Conservation (phyloP, 768 basidiomycete genomes). For the Naematelia aurantialba region DNA sequence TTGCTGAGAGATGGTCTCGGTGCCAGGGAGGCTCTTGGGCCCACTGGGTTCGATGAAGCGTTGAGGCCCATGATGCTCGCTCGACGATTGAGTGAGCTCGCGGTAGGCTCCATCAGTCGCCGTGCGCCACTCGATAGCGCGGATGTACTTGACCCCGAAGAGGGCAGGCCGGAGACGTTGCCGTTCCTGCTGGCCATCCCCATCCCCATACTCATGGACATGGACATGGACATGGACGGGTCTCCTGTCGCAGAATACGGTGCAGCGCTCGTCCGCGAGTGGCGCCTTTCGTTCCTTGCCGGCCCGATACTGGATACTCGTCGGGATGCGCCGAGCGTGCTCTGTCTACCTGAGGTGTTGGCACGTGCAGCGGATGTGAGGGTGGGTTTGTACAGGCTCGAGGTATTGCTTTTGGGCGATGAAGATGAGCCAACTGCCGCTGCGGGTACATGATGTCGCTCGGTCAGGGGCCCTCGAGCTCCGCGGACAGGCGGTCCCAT, state of each 20-base stretch:
- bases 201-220: too few species aligned
- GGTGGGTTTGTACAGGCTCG: constrained; percentile 20
- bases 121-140: constrained; percentile 16
- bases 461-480: constrained; percentile 13
- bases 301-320: constrained; percentile 19
- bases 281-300: constrained; percentile 16
- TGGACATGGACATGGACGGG: constrained; percentile 3
- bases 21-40: not conserved
- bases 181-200: not conserved
- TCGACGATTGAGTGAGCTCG: not conserved
- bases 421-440: constrained; percentile 7
- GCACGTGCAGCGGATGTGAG: constrained; percentile 18
- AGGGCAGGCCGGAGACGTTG: not conserved
- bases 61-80: not conserved
- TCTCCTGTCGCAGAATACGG: constrained; percentile 1
- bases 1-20: not conserved
- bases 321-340: not conserved
- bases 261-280: constrained; percentile 7
- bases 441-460: constrained; percentile 8
- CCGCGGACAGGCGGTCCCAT: constrained; percentile 23
- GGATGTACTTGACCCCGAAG: constrained; percentile 8
- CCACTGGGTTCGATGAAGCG: not conserved
- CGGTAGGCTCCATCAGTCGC: not conserved
- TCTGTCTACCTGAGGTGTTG: not conserved
- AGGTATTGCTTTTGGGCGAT: constrained; percentile 7